These are phyloP conservation scores for Ogataea nitratoaversa DNA, from an alignment of 805 yeast species.

Conservation along the genomic window DNA sequence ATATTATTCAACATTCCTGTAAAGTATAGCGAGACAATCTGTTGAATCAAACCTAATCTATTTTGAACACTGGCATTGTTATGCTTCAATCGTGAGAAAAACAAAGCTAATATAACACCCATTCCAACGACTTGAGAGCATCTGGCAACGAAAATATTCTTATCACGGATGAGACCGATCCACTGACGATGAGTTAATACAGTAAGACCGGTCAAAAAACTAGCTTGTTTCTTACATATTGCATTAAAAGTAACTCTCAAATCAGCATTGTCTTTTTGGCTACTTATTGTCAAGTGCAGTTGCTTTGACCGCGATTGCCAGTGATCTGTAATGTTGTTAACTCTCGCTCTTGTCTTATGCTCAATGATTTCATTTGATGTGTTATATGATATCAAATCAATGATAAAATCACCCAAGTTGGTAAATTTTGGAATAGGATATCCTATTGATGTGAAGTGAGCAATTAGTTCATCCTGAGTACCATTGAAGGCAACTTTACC, in stretches of 20 bases:
- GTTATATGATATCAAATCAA: conserved; percentile 57
- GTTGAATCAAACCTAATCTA: conserved; percentile 73
- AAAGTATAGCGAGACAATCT: conserved; percentile 65
- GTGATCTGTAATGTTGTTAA: conserved; percentile 30
- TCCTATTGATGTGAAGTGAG: conserved; percentile 48
- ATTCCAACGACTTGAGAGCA: conserved; percentile 59
- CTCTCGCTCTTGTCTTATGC: conserved; percentile 35
- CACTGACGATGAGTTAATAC: conserved; percentile 36
- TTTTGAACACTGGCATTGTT: conserved; percentile 51
- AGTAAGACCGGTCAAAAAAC: conserved; percentile 30
- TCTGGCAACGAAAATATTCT: conserved; percentile 62
- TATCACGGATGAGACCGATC: conserved; percentile 42
- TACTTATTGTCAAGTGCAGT: too few species aligned
- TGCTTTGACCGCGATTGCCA: too few species aligned
- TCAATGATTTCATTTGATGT: conserved; percentile 42
- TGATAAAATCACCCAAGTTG: conserved; percentile 61
- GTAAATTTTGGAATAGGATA: conserved; percentile 39
- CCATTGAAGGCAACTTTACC: conserved; percentile 43
- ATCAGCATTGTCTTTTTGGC: too few species aligned
- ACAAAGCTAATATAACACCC: conserved; percentile 63
- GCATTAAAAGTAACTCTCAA: conserved; percentile 21
- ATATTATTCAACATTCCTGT: conserved; percentile 78
- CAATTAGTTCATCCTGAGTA: conserved; percentile 37
- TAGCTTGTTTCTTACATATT: conserved; percentile 28
- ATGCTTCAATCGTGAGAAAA: conserved; percentile 55